Conservation (phyloP, 1,284 basidiomycete genomes). For the Rhodotorula sp. region DNA sequence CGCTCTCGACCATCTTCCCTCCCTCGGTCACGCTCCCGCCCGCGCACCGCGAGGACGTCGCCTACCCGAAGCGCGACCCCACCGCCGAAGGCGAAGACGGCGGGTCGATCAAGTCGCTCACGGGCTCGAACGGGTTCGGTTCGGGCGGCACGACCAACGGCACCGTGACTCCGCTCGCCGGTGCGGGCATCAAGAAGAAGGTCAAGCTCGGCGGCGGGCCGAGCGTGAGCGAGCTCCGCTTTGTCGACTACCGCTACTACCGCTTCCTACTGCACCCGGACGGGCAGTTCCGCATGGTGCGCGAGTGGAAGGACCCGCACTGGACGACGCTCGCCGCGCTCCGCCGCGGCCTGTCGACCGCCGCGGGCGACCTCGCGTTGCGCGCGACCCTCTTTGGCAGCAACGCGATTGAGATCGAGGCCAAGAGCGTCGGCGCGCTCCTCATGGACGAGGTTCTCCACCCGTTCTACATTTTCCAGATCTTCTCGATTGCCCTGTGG, state of each 20-base stretch:
- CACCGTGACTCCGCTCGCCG: background rate
- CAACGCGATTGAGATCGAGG: conserved; percentile 89
- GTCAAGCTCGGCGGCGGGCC: conserved; percentile 30
- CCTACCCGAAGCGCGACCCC: conserved; percentile 38
- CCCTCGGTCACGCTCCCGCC: conserved; percentile 39
- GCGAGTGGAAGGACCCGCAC: conserved; percentile 86
- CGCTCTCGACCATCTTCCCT: conserved; percentile 73
- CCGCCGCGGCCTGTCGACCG: conserved; percentile 66
- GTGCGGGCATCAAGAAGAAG: conserved; percentile 6
- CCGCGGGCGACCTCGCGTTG: conserved; percentile 61
- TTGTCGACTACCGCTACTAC: conserved; percentile 73
- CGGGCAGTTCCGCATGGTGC: conserved; percentile 78
- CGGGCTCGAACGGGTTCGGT: conserved; percentile 40
- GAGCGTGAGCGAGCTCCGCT: conserved; percentile 49
- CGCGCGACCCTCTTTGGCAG: conserved; percentile 74
- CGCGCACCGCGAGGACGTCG: conserved; percentile 38
- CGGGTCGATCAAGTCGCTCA: no score
- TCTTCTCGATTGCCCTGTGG: conserved; percentile 93
- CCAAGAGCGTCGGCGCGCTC: conserved; percentile 76
- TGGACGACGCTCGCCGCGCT: conserved; percentile 70
- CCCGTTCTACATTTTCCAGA: conserved; percentile 97
- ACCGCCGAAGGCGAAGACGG: conserved; percentile 51
- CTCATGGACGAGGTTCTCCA: conserved; percentile 94
- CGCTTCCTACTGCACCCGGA: conserved; percentile 85
- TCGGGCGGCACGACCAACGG: conserved; percentile 47